Conservation (phyloP, 2,329 filamentous ascomycete species). For the Fusarium sororula region DNA sequence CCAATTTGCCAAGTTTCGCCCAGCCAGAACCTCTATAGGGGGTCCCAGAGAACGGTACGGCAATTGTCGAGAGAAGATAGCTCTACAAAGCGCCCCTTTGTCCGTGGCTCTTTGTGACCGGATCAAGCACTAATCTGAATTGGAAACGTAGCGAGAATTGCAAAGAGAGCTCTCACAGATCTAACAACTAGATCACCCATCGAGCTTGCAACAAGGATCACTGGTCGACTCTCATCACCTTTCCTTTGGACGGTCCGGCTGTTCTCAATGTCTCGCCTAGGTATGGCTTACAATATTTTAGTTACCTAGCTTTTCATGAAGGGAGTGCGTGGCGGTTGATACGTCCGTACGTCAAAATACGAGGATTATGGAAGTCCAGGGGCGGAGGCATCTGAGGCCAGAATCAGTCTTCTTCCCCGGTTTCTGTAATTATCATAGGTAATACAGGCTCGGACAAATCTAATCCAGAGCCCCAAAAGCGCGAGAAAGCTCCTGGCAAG, state of each 20-base stretch:
- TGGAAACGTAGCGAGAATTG: too few species aligned
- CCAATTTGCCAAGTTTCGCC: not conserved
- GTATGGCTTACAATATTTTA: too few species aligned
- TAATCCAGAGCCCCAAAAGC: accelerated
- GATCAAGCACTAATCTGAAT: too few species aligned
- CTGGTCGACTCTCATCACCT: not conserved
- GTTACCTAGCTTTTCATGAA: not conserved
- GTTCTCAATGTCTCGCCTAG: accelerated
- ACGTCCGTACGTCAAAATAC: accelerated
- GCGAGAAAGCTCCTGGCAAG: accelerated
- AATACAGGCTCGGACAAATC: accelerated
- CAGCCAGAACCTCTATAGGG: not conserved
- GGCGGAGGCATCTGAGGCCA: not conserved
- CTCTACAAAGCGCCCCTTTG: too few species aligned
- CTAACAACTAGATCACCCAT: not conserved
- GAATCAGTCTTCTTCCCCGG: accelerated
- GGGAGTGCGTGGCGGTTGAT: accelerated
- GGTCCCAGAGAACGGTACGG: not conserved
- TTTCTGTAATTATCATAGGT: accelerated
- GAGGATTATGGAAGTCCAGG: accelerated
- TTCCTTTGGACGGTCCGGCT: accelerated
- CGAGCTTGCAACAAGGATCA: not conserved
- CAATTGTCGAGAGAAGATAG: not conserved
- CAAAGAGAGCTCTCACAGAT: too few species aligned
- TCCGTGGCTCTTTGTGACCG: too few species aligned